Evolutionary conservation across 192 early-diverging fungal genomes (phyloP), one percentile per base, ranked within the genome.

Genomic region (Piromyces sp.): DNA sequence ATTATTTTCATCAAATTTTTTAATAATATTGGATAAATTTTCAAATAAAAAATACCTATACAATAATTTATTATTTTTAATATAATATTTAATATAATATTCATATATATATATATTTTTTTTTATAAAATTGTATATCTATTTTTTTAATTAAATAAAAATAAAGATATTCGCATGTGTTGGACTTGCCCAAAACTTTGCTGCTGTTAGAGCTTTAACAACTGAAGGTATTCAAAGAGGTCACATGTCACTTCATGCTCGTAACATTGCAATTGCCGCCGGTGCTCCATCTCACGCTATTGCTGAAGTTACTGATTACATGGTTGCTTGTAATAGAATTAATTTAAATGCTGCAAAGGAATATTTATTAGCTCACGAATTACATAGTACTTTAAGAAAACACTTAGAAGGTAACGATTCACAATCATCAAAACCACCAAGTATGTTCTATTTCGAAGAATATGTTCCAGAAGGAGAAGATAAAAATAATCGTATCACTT

Each of bases 141-240:
- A 6, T 33, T 33, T 33, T 33, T 33, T 33, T 33, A 33, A 33
- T 33, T 33, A 33, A 33, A 33, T 9, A 6, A 33, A 33, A 33
- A 33, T 33, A 33, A 33, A 92, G 88, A 85, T 88, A 14, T 88
- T 93, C 88, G 90, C 87, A 22, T 88, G 89, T 19, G 88, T 93
- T 30, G 93, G 93, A 6, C 86, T 94, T 30, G 93, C 93, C 3
- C 93, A 94, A 84, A 94, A 94, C 85, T 94, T 94, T 91, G 93
- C 93, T 16, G 93, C 93, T 11, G 84, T 94, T 22, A 81, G 93
- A 33, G 93, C 93, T 13, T 83, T 94, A 26, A 85, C 87, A 13
- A 92, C 93, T 17, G 93, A 94, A 82, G 93, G 93, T 7, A 94
- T 94, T 83, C 93, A 94, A 83, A 86, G 88, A 30, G 92, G 93